phyloP scores from a whole-genome alignment of 768 basidiomycete genomes.

The Mycena kentingensis region DNA sequence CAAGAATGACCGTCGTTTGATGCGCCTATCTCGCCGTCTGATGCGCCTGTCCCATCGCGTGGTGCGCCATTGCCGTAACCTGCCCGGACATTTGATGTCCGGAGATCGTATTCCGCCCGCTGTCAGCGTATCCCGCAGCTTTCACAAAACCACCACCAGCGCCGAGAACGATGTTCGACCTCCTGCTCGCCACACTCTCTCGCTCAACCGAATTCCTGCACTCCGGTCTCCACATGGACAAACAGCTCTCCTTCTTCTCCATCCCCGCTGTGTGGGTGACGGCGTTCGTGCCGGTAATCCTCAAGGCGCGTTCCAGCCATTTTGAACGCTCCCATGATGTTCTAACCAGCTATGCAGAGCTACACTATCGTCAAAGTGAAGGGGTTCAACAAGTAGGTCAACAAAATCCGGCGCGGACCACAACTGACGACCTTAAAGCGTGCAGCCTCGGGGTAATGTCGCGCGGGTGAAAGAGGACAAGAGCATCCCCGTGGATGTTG shows the following conservation, averaged over 20 bases:
- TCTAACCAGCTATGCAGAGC: slow-evolving; percentile 3
- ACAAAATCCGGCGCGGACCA: not conserved
- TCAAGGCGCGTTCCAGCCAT: slow-evolving; percentile 13
- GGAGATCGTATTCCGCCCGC: too few species aligned
- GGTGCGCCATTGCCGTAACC: too few species aligned
- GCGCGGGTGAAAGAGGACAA: slow-evolving; percentile 5
- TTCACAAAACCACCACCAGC: too few species aligned
- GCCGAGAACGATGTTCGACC: too few species aligned
- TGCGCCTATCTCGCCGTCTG: too few species aligned
- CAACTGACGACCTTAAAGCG: not conserved
- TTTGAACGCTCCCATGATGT: not conserved
- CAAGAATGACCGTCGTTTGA: too few species aligned
- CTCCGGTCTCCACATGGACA: slow-evolving; percentile 9
- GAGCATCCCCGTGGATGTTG: slow-evolving; percentile 4
- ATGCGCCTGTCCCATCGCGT: too few species aligned
- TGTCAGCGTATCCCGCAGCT: too few species aligned
- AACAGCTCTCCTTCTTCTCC: slow-evolving; percentile 17
- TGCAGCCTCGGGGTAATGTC: slow-evolving; percentile 12
- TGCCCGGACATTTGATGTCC: too few species aligned
- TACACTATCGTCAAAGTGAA: slow-evolving; percentile 9
- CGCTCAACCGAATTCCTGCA: too few species aligned
- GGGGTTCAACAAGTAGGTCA: slow-evolving; percentile 18
- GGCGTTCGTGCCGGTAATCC: slow-evolving; percentile 15
- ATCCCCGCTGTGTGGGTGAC: slow-evolving; percentile 23
- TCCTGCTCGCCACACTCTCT: too few species aligned